Conservation (phyloP, 352 stramenopile genomes). For the Globisporangium megalacanthum region DNA sequence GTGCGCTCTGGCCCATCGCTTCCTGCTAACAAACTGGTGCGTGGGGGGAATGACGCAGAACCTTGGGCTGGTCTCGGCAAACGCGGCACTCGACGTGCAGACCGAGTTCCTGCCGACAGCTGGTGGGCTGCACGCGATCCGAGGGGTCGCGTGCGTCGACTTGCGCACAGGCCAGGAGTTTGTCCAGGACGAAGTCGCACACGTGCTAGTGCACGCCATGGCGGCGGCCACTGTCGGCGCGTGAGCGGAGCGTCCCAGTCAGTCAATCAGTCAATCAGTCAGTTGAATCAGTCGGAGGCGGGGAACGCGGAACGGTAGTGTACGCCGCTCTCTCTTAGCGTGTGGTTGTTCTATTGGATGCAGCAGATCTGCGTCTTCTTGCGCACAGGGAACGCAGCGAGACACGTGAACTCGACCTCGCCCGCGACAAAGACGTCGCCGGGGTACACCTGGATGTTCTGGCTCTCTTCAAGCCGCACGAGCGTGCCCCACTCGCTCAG, state of each 20-base stretch:
- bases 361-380: slow-evolving; percentile 57
- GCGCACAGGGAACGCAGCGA: slow-evolving; percentile 49
- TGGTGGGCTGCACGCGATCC: slow-evolving; percentile 59
- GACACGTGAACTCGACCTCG: slow-evolving; percentile 74
- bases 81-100: slow-evolving; percentile 32
- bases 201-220: slow-evolving; percentile 40
- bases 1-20: not conserved
- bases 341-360: slow-evolving; percentile 21
- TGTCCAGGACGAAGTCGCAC: slow-evolving; percentile 39
- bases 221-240: slow-evolving; percentile 1
- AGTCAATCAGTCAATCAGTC: not conserved
- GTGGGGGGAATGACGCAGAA: slow-evolving; percentile 30
- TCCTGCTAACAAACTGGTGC: too few species aligned
- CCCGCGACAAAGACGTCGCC: slow-evolving; percentile 67
- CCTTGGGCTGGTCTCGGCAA: slow-evolving; percentile 44
- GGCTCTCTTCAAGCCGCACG: slow-evolving; percentile 69
- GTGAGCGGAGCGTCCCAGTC: not conserved
- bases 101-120: slow-evolving; percentile 65
- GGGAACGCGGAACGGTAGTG: not conserved
- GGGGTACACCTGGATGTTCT: slow-evolving; percentile 50
- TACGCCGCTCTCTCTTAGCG: not conserved
- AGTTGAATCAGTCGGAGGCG: not conserved
- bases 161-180: slow-evolving; percentile 57
- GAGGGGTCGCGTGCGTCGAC: slow-evolving; percentile 65
- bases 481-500: slow-evolving; percentile 67